phyloP scores from a whole-genome alignment of 805 yeast genomes.

The Pichia cephalocereana region DNA sequence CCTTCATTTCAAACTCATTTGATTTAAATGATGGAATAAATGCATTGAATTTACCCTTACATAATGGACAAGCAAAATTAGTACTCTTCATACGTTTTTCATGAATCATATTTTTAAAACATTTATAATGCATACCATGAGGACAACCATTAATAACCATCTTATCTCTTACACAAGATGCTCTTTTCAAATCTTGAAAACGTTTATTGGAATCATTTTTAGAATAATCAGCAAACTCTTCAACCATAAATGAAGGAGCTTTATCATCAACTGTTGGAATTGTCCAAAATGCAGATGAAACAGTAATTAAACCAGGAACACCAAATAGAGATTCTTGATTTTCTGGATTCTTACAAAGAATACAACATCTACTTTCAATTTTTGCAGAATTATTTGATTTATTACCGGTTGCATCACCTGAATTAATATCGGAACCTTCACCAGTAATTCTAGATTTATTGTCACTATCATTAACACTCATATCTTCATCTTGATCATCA shows the following conservation, averaged over 20 bases:
- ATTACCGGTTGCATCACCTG: background rate
- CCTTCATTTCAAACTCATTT: constrained; percentile 18
- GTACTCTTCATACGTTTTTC: constrained; percentile 11
- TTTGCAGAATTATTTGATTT: background rate
- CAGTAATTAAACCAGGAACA: constrained; percentile 41
- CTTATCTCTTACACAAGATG: constrained; percentile 15
- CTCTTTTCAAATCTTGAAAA: constrained; percentile 2
- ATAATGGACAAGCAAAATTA: constrained; percentile 39
- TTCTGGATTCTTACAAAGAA: constrained; percentile 50
- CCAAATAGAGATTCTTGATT: constrained; percentile 42
- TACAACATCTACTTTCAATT: constrained; percentile 31
- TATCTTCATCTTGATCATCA: constrained; percentile 11
- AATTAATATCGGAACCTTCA: constrained; percentile 8
- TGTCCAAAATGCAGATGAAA: constrained; percentile 42
- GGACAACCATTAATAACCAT: constrained; percentile 37
- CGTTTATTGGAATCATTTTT: background rate
- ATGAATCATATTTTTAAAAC: constrained; percentile 29
- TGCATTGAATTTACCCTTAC: constrained; percentile 35
- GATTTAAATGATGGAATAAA: constrained; percentile 36
- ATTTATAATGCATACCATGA: constrained; percentile 42
- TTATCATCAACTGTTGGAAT: constrained; percentile 28
- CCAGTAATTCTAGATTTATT: background rate
- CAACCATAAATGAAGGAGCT: constrained; percentile 20
- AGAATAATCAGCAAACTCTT: constrained; percentile 7
- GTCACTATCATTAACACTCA: background rate